phyloP scores from a whole-genome alignment of 192 early-diverging fungal genomes.

The Podila clonocystis region DNA sequence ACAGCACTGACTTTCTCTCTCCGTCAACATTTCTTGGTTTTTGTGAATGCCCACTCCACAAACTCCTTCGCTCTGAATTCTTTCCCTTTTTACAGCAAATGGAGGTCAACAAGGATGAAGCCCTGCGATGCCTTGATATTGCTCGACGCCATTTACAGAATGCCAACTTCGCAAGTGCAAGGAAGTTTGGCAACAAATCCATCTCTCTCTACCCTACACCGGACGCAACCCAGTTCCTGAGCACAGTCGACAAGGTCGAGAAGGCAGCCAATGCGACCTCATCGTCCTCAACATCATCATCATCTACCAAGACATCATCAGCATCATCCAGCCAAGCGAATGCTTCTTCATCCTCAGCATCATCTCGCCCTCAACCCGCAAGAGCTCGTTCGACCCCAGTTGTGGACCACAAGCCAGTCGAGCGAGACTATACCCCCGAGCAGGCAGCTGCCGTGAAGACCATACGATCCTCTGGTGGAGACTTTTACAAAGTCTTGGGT shows the following conservation, averaged over 20 bases:
- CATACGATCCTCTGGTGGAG: conserved; percentile 77
- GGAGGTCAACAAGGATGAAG: conserved; percentile 93
- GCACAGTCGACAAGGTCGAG: conserved; percentile 46
- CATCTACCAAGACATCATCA: conserved; percentile 37
- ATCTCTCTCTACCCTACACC: conserved; percentile 82
- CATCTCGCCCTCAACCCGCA: conserved; percentile 23
- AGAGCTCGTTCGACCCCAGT: conserved; percentile 28
- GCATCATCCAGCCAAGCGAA: conserved; percentile 25
- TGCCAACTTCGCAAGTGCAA: conserved; percentile 77
- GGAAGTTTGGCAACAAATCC: conserved; percentile 86
- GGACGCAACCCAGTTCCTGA: conserved; percentile 67
- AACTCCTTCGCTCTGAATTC: background rate
- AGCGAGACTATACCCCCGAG: conserved; percentile 77
- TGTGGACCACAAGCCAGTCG: conserved; percentile 40
- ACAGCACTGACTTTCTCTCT: too few species aligned
- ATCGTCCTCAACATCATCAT: conserved; percentile 13
- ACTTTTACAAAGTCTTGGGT: conserved; percentile 88
- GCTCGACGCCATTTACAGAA: conserved; percentile 74
- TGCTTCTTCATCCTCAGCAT: conserved; percentile 7
- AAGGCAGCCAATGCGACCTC: conserved; percentile 20
- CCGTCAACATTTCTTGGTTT: too few species aligned
- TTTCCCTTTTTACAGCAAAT: conserved; percentile 45
- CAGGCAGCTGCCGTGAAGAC: conserved; percentile 82
- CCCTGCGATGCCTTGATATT: conserved; percentile 77
- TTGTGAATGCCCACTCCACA: background rate